Conservation (phyloP, 805 yeast genomes). For the Barnettozyma populi region DNA sequence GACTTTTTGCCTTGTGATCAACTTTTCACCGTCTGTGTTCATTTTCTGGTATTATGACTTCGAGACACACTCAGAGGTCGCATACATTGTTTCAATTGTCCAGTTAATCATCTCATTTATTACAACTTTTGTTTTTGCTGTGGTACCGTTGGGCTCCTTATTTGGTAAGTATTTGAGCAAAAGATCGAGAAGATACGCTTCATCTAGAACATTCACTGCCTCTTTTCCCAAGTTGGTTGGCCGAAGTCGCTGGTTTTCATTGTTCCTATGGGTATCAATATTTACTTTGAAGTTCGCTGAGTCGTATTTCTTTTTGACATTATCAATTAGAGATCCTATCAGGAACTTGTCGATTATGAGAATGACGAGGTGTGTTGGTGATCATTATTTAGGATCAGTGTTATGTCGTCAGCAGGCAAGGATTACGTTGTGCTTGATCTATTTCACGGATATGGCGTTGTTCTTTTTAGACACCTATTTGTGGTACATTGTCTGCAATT, state of each 20-base stretch:
- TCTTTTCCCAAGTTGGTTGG: slow-evolving; percentile 50
- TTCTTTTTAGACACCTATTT: slow-evolving; percentile 79
- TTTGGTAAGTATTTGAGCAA: slow-evolving; percentile 37
- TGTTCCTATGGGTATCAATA: slow-evolving; percentile 61
- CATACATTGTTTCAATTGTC: slow-evolving; percentile 39
- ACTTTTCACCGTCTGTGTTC: slow-evolving; percentile 48
- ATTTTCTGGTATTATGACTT: slow-evolving; percentile 39
- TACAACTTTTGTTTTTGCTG: slow-evolving; percentile 51
- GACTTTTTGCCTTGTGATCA: slow-evolving; percentile 37
- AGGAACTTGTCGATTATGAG: slow-evolving; percentile 59
- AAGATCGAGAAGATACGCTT: slow-evolving; percentile 43
- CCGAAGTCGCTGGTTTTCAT: slow-evolving; percentile 53
- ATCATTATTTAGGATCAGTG: slow-evolving; percentile 43
- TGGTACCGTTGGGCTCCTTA: slow-evolving; percentile 52
- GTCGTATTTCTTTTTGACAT: slow-evolving; percentile 72
- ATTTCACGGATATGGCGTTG: slow-evolving; percentile 58
- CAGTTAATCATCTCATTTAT: slow-evolving; percentile 55
- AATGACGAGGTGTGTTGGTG: slow-evolving; percentile 61
- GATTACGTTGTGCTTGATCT: slow-evolving; percentile 47
- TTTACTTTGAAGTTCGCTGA: slow-evolving; percentile 66
- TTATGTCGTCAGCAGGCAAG: slow-evolving; percentile 56
- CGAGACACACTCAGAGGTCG: slow-evolving; percentile 32
- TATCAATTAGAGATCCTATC: slow-evolving; percentile 69
- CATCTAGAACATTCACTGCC: slow-evolving; percentile 57
- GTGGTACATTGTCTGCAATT: slow-evolving; percentile 82